Evolutionary conservation across 1,284 basidiomycete genomes (phyloP), one percentile per base, ranked within the genome.

Genomic region (Cutaneotrichosporon dermatis): DNA sequence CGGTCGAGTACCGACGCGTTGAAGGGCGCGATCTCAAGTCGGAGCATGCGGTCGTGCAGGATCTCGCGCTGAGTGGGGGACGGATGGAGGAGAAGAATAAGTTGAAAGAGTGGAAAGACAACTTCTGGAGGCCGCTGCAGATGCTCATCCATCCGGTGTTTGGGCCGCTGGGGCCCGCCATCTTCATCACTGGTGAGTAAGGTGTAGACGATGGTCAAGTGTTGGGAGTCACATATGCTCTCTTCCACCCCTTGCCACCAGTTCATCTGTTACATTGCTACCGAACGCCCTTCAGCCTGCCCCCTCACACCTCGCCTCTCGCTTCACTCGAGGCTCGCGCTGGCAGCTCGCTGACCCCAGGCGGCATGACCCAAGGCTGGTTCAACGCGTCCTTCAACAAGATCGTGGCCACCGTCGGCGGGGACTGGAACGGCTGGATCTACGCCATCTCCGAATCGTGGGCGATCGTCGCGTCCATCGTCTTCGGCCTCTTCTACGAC

Each of bases 361-460:
- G 60, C 46, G 61, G 61, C 15, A 59, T 62, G 51, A 62, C 61
- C 7, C 61, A 62, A 46, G 61, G 61, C 8, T 62, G 61, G 61
- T 62, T 62, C 58, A 62, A 62, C 43, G 61, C 61, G 10, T 51
- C 46, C 12, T 62, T 62, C 58, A 62, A 62, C 58, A 39, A 50
- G 45, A 62, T 62, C 35, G 61, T 62, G 8, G 39, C 46, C 51
- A 43, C 59, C 39, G 58, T 62, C 36, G 61, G 61, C 51, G 57
- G 58, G 6, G 61, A 62, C 34, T 62, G 61, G 61, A 62, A 62
- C 58, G 61, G 61, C 0, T 62, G 61, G 61, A 62, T 62, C 55
- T 62, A 59, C 40, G 55, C 61, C 15, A 62, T 62, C 35, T 48
- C 48, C 25, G 61, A 62, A 52, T 42, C 36, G 5, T 62, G 57